Evolutionary conservation across 257 asterid species (phyloP).

Genomic region (Schizonepeta tenuifolia): DNA sequence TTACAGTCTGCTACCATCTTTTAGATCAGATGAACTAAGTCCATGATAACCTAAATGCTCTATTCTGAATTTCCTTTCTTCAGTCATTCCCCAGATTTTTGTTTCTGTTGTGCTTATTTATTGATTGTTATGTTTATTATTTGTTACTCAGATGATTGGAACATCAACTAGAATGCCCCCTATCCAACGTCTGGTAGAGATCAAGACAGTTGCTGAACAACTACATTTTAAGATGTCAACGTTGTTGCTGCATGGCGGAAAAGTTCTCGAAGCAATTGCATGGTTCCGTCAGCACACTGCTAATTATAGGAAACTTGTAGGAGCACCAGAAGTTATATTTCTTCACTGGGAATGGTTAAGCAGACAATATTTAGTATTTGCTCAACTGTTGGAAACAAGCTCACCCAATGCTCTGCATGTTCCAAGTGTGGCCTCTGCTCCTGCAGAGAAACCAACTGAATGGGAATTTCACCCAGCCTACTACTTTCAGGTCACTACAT

Average conservation of each 20-base stretch:
- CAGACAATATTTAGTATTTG: slow-evolving; percentile 86
- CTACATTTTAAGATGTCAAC: slow-evolving; percentile 89
- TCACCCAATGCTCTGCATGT: slow-evolving; percentile 49
- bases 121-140: neutral
- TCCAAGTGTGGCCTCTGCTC: slow-evolving; percentile 51
- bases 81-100: neutral
- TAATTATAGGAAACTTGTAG: slow-evolving; percentile 72
- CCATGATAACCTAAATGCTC: slow-evolving; percentile 14
- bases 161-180: slow-evolving; percentile 92
- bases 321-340: slow-evolving; percentile 73
- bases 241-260: slow-evolving; percentile 89
- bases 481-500: slow-evolving; percentile 73
- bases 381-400: slow-evolving; percentile 91
- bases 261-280: slow-evolving; percentile 75
- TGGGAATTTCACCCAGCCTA: slow-evolving; percentile 88
- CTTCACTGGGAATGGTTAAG: slow-evolving; percentile 99
- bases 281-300: slow-evolving; percentile 84
- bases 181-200: slow-evolving; percentile 83
- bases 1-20: slow-evolving; percentile 19
- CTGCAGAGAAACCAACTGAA: slow-evolving; percentile 77
- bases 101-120: neutral
- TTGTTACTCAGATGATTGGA: slow-evolving; percentile 74
- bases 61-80: slow-evolving; percentile 28
- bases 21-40: slow-evolving; percentile 16
- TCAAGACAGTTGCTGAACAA: slow-evolving; percentile 84